A percentile compares a stretch with the other conserved stretches of the same genome.
Evolutionary conservation across 495 filamentous ascomycete species (phyloP).

Genomic region (Xylaria palmicola): DNA sequence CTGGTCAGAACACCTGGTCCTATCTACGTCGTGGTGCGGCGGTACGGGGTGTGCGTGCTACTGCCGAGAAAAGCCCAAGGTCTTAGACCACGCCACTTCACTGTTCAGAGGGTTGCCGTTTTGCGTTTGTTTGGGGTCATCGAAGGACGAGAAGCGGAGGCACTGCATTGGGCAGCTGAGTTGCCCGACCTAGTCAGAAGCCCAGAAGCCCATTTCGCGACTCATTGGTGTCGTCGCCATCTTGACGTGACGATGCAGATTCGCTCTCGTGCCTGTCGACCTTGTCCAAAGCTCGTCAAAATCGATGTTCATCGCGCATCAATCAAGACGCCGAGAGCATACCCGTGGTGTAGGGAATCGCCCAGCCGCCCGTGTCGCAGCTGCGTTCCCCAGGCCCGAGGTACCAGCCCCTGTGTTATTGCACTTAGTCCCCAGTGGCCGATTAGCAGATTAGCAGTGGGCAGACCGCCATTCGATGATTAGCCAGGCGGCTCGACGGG

Average conservation of each 20-base stretch:
- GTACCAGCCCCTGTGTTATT: too few relatives aligned
- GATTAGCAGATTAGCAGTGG: too few relatives aligned
- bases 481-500: conserved; percentile 1
- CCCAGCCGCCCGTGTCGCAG: too few relatives aligned
- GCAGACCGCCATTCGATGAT: too few relatives aligned
- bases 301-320: too few relatives aligned
- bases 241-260: neutral
- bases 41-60: neutral
- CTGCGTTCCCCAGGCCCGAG: too few relatives aligned
- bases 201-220: too few relatives aligned
- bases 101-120: neutral
- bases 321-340: too few relatives aligned
- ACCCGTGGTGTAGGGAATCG: too few relatives aligned
- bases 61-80: neutral
- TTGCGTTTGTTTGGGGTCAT: neutral
- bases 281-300: too few relatives aligned
- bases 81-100: conserved; percentile 2
- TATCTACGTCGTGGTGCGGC: neutral
- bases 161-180: neutral
- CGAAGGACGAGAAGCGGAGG: neutral
- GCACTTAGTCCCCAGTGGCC: too few relatives aligned
- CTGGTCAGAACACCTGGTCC: neutral
- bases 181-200: neutral
- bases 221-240: neutral
- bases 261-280: neutral